Percentiles rank a stretch among this genome's conserved stretches.
These are phyloP conservation scores for Paramecium caudatum DNA, from an alignment of 73 alveolate genomes.

Conservation along the genomic window DNA sequence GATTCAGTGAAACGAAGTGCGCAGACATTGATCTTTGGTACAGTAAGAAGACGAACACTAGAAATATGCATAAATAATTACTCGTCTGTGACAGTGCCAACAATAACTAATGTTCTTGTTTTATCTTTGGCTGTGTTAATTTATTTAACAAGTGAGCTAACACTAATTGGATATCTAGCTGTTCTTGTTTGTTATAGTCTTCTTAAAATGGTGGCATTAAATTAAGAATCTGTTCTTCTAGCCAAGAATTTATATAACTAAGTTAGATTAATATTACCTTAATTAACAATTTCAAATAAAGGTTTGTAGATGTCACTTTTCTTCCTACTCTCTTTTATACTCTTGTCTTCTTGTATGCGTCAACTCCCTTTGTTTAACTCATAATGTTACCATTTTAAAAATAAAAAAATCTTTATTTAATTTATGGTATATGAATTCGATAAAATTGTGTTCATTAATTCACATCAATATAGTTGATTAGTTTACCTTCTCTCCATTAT, in stretches of 20 bases:
- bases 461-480: neutral
- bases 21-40: conserved; percentile 96
- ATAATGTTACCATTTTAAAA: conserved; percentile 45
- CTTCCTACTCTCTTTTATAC: conserved; percentile 62
- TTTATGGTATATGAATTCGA: neutral
- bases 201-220: conserved; percentile 92
- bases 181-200: conserved; percentile 92
- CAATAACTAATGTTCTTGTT: conserved; percentile 88
- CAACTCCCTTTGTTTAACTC: conserved; percentile 54
- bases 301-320: conserved; percentile 79
- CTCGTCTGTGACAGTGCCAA: conserved; percentile 98
- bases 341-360: conserved; percentile 69
- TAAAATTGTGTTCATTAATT: neutral
- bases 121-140: conserved; percentile 80
- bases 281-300: conserved; percentile 72
- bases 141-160: conserved; percentile 92
- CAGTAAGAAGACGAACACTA: conserved; percentile 86
- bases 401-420: conserved; percentile 43
- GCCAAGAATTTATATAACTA: conserved; percentile 97
- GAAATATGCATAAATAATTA: neutral
- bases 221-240: conserved; percentile 97
- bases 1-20: conserved; percentile 98
- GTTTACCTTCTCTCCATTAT: conserved; percentile 26
- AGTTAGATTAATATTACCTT: conserved; percentile 27
- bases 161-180: conserved; percentile 94